Evolutionary conservation across 1,284 basidiomycete genomes (phyloP).

Genomic region (Termitomyces sp.): DNA sequence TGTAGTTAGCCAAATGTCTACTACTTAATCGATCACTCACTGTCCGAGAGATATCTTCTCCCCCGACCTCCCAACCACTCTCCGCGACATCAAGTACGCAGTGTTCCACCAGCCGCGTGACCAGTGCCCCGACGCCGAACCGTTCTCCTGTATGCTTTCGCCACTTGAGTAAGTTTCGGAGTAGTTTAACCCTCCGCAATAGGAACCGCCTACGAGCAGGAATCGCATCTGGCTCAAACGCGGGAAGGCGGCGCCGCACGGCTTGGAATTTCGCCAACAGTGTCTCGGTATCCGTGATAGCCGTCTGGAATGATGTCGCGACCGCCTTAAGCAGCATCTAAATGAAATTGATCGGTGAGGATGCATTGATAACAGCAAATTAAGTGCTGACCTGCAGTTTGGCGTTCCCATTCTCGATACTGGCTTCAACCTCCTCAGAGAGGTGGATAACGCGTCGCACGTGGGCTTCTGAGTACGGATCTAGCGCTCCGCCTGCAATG

Average conservation of each 20-base stretch:
- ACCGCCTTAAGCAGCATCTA: slow-evolving; percentile 69
- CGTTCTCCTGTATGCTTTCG: slow-evolving; percentile 66
- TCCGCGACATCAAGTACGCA: slow-evolving; percentile 67
- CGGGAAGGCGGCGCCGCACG: slow-evolving; percentile 36
- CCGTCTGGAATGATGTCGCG: slow-evolving; percentile 51
- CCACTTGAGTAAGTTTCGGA: slow-evolving; percentile 73
- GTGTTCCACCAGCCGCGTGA: slow-evolving; percentile 54
- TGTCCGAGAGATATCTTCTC: slow-evolving; percentile 62
- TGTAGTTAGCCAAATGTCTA: not conserved
- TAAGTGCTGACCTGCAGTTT: slow-evolving; percentile 66
- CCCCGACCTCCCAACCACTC: slow-evolving; percentile 86
- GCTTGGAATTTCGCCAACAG: slow-evolving; percentile 38
- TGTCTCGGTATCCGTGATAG: slow-evolving; percentile 43
- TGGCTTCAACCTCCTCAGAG: slow-evolving; percentile 77
- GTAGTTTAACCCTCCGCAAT: slow-evolving; percentile 64
- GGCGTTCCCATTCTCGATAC: slow-evolving; percentile 58
- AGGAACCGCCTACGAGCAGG: slow-evolving; percentile 71
- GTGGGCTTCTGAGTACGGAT: slow-evolving; percentile 75
- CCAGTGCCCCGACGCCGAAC: slow-evolving; percentile 53
- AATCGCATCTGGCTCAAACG: slow-evolving; percentile 76
- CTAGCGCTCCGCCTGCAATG: slow-evolving; percentile 69
- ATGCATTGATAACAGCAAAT: slow-evolving; percentile 5
- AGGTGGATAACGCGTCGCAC: slow-evolving; percentile 67
- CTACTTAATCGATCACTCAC: slow-evolving; percentile 35
- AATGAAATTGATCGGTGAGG: not conserved